These are phyloP conservation scores for Lactarius tabidus DNA, from an alignment of 768 basidiomycete species.

Conservation along the genomic window DNA sequence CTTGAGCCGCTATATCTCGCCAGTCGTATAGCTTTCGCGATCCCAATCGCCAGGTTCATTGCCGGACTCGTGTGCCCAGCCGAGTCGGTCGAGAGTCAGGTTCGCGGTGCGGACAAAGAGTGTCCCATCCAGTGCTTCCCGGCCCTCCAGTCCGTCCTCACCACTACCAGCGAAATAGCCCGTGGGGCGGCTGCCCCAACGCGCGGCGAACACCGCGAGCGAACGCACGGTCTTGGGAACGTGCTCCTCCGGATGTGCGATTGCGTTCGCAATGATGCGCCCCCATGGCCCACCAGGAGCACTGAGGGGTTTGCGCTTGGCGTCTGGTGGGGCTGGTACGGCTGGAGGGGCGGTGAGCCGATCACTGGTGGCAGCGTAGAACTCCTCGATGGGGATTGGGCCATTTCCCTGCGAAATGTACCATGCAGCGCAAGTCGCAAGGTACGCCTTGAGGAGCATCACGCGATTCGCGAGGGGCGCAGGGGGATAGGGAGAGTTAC, in stretches of 20 bases:
- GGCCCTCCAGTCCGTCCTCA: conserved; percentile 40
- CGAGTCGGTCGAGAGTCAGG: conserved; percentile 39
- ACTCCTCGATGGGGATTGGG: conserved; percentile 44
- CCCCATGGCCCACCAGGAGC: conserved; percentile 45
- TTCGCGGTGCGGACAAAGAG: conserved; percentile 58
- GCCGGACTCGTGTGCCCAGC: conserved; percentile 23
- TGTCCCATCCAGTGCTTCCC: conserved; percentile 54
- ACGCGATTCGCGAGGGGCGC: conserved; percentile 41
- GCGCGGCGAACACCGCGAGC: conserved; percentile 41
- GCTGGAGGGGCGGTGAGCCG: conserved; percentile 29
- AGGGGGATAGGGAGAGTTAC: conserved; percentile 21
- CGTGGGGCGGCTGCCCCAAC: conserved; percentile 41
- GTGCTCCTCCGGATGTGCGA: conserved; percentile 60
- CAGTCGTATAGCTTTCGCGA: background rate
- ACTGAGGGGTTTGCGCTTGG: conserved; percentile 9
- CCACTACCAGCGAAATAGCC: conserved; percentile 32
- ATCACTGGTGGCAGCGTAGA: conserved; percentile 36
- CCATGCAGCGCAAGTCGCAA: conserved; percentile 47
- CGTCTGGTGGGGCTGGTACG: conserved; percentile 25
- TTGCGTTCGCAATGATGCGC: conserved; percentile 46
- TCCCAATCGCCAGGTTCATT: conserved; percentile 10
- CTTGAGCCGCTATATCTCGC: background rate
- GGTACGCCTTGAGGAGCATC: conserved; percentile 55
- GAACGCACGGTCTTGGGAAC: conserved; percentile 48
- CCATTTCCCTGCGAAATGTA: conserved; percentile 58